phyloP scores from a whole-genome alignment of 2,329 filamentous ascomycete species.

The Monosporascus sp. region DNA sequence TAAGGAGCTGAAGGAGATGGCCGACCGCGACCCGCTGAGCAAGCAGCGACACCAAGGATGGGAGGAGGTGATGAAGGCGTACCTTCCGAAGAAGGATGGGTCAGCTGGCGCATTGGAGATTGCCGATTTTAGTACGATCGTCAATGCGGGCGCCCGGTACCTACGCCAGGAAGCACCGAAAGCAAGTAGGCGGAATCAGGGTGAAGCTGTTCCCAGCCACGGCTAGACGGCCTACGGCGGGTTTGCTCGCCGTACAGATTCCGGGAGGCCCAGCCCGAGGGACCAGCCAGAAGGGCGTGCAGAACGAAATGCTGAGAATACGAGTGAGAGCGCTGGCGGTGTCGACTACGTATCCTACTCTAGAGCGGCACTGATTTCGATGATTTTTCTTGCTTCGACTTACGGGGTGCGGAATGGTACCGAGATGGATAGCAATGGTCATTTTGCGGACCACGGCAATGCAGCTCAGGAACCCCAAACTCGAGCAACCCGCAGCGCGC shows the following conservation, averaged over 20 bases:
- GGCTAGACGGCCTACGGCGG: neutral
- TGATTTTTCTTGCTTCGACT: too few relatives aligned
- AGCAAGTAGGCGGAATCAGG: slow-evolving; percentile 33
- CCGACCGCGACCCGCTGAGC: slow-evolving; percentile 45
- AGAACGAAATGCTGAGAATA: too few relatives aligned
- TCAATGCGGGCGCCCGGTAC: slow-evolving; percentile 50
- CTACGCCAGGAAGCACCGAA: slow-evolving; percentile 49
- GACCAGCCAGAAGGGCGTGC: too few relatives aligned
- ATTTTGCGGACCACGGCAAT: too few relatives aligned
- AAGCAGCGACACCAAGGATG: slow-evolving; percentile 54
- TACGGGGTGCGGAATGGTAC: too few relatives aligned
- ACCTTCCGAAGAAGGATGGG: slow-evolving; percentile 34
- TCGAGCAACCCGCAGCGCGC: too few relatives aligned
- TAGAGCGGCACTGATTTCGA: too few relatives aligned
- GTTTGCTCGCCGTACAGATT: neutral
- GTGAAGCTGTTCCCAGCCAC: slow-evolving; percentile 1
- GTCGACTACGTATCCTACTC: too few relatives aligned
- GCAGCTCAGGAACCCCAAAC: too few relatives aligned
- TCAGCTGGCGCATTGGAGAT: slow-evolving; percentile 39
- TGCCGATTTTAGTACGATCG: slow-evolving; percentile 60
- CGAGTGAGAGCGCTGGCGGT: too few relatives aligned
- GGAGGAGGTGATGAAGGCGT: slow-evolving; percentile 55
- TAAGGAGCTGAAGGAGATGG: slow-evolving; percentile 54
- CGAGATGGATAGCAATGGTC: too few relatives aligned
- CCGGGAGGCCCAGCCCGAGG: too few relatives aligned